Conservation (phyloP, 257 asterid genomes). For the Scutellaria minor region DNA sequence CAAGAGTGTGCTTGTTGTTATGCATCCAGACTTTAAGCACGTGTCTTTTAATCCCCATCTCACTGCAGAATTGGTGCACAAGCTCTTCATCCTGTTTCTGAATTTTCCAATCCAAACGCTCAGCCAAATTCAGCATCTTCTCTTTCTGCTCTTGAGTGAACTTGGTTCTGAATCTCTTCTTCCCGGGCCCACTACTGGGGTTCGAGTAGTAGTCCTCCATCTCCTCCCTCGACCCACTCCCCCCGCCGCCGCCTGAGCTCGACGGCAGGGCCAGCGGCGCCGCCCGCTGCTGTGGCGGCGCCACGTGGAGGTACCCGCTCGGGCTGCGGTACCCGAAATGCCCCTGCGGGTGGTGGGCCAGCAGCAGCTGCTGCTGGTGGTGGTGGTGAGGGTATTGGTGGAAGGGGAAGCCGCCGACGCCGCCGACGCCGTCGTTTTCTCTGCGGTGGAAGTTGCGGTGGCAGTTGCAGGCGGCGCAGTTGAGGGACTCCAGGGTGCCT, state of each 20-base stretch:
- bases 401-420: constrained; percentile 13
- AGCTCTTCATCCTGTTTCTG: constrained; percentile 55
- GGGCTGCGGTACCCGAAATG: constrained; percentile 57
- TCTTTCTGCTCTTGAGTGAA: constrained; percentile 57
- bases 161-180: constrained; percentile 54
- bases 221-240: constrained; percentile 52
- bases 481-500: constrained; percentile 63
- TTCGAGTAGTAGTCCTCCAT: constrained; percentile 52
- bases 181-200: constrained; percentile 50
- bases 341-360: constrained; percentile 55
- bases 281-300: constrained; percentile 33
- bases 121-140: constrained; percentile 50
- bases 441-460: constrained; percentile 90
- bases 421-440: constrained; percentile 42
- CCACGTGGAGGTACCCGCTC: constrained; percentile 62
- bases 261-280: constrained; percentile 69
- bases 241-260: constrained; percentile 58
- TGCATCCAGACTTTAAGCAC: constrained; percentile 64
- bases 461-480: constrained; percentile 81
- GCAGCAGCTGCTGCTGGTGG: constrained; percentile 49
- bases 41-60: constrained; percentile 47
- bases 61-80: constrained; percentile 48
- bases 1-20: constrained; percentile 52
- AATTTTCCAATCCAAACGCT: constrained; percentile 52
- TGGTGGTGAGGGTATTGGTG: constrained; percentile 26